Base-by-base conservation (phyloP, 148 eudicot species). In the Fallopia convolvulus region DNA sequence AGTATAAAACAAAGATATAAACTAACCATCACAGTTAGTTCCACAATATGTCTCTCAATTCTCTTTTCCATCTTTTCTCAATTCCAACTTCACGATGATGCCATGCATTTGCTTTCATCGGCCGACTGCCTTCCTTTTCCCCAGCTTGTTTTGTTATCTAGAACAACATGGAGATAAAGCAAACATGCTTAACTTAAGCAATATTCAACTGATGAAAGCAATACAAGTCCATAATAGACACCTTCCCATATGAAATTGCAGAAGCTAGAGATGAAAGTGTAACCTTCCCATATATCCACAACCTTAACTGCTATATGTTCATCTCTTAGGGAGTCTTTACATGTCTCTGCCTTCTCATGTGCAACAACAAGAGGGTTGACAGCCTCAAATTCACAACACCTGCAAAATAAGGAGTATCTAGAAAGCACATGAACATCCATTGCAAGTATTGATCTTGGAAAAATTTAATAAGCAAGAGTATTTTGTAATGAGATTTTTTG, bases 51-150 rank as follows among this genome's bases (percentile, higher is more conserved):
- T 36, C n/a, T 66, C 44, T 32, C 72, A 33, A 33, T 32, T 66
- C n/a, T n/a, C 72, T 1, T 66, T 66, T 36, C n/a, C n/a, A 66
- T 33, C 72, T 66, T 66, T 33, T 66, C 72, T 33, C 13, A n/a
- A 9, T 32, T 66, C 72, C 72, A 66, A 15, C 42, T 15, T 13
- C 98, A 84, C 98, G 97, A 81, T 96, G 99, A 88, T 96, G 99
- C 99, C 97, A 96, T 33, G 99, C 99, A 89, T 96, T 96, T 71
- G 99, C 99, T 89, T 89, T 93, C 99, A 96, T 96, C 79, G 93
- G 84, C 58, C 98, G 97, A 86, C 99, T 96, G 78, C 98, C 98
- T 77, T 88, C 88, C 82, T 78, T 96, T 81, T 96, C 99, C 53
- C 93, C 99, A 17, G 94, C 98, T 81, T 80, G 85, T 84, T 90